Evolutionary conservation across 1,284 basidiomycete species (phyloP), one percentile per base, ranked within the genome.

Genomic region (Irpex sp.): DNA sequence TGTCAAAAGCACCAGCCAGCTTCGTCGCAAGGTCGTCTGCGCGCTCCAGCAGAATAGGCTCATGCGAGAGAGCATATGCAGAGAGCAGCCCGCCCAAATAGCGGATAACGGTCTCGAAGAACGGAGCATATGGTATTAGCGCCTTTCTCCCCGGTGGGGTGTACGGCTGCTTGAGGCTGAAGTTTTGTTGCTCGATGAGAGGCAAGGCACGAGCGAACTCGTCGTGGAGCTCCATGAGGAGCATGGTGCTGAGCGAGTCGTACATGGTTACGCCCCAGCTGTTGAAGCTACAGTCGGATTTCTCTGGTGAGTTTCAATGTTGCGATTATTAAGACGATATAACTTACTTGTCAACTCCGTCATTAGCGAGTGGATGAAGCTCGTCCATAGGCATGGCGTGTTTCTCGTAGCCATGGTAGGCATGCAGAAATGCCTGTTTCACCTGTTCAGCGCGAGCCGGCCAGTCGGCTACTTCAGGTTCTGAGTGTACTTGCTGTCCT

Each of bases 241-340:
- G 81, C 77, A 98, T 88, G 0, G 96, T 97, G 73, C 97, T 94
- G n/a, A 98, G 82, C 2, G 91, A 86, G 70, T 94, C 93, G 65
- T 93, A 83, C 60, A 88, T 84, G 1, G 91, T 90, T 0, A 96
- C 89, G 11, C 93, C 94, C 95, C 96, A 97, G 6, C 92, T 87
- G 71, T 91, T 91, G 72, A 91, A 89, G 63, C 89, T 91, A 66
- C 36, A 37, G 9, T 15, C 26, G 13, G 17, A 13, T 31, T 15
- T 5, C 36, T 15, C 48, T 15, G 48, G 58, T 31, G 59, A 38
- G 51, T 63, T n/a, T 4, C 49, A n/a, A n/a, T 31, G n/a, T 8
- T 11, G n/a, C 47, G 21, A 44, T 7, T 8, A 58, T 34, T 6
- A 34, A 34, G 31, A 34, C 31, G 31, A 34, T 34, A 47, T 13